A percentile compares a stretch with the other conserved stretches of the same genome.
Evolutionary conservation across 805 yeast species (phyloP).

Genomic region (Saccharomycopsis fibuligera): DNA sequence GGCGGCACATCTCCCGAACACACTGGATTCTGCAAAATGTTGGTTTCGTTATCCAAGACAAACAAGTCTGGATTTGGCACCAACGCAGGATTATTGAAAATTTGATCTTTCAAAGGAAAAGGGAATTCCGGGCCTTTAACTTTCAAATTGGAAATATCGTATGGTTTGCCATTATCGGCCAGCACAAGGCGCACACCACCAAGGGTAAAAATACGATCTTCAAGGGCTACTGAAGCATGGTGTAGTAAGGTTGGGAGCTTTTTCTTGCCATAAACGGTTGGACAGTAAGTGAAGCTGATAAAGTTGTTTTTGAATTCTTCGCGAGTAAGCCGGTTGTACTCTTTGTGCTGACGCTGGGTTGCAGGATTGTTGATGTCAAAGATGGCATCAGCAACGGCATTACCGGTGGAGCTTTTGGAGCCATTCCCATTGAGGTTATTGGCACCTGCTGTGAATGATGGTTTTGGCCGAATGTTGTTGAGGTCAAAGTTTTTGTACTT

Average conservation of each 20-base stretch:
- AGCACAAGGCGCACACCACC: conserved; percentile 39
- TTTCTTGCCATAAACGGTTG: conserved; percentile 33
- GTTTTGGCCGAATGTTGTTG: too few species aligned
- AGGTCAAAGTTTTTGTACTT: background rate
- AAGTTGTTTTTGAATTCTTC: conserved; percentile 5
- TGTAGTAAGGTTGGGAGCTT: conserved; percentile 39
- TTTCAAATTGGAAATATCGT: background rate
- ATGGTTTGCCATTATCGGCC: background rate
- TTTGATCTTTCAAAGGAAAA: conserved; percentile 36
- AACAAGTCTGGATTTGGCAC: conserved; percentile 34
- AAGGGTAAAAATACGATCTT: conserved; percentile 32
- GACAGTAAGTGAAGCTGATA: conserved; percentile 20
- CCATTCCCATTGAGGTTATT: too few species aligned
- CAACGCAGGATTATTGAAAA: conserved; percentile 38
- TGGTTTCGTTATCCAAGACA: conserved; percentile 35
- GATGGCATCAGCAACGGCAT: background rate
- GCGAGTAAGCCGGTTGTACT: too few species aligned
- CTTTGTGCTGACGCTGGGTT: background rate
- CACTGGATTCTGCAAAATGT: conserved; percentile 28
- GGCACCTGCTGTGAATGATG: too few species aligned
- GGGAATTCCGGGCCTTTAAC: conserved; percentile 32
- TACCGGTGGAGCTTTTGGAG: background rate
- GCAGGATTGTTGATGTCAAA: background rate
- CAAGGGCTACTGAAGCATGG: conserved; percentile 37
- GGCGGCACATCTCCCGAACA: conserved; percentile 43